Percentiles rank a stretch among this genome's conserved stretches.
Evolutionary conservation across 2,329 filamentous ascomycete genomes (phyloP).

Genomic region (Escovopsis sp.): DNA sequence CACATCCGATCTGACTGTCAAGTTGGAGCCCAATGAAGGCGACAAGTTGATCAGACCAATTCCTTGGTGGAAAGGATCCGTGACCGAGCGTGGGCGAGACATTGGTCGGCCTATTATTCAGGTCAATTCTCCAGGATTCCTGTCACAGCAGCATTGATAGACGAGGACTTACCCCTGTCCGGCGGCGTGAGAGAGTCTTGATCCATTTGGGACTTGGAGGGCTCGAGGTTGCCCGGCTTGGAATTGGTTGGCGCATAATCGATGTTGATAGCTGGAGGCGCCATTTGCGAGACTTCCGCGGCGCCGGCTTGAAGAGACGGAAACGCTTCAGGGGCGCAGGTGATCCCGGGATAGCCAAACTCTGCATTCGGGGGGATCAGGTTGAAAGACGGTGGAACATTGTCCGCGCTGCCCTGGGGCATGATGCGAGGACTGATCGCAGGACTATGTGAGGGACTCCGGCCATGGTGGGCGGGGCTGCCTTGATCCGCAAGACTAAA

Average conservation of each 20-base stretch:
- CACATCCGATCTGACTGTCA: conserved; percentile 29
- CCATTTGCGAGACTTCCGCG: conserved; percentile 61
- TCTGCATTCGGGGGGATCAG: conserved; percentile 25
- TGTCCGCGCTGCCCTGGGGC: conserved; percentile 40
- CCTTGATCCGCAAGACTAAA: conserved; percentile 66
- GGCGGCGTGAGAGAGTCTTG: conserved; percentile 76
- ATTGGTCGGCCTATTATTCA: conserved; percentile 28
- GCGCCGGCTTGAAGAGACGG: conserved; percentile 33
- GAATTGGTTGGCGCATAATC: conserved; percentile 70
- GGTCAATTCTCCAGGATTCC: too few species aligned
- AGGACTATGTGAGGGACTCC: conserved; percentile 65
- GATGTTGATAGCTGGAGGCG: conserved; percentile 88
- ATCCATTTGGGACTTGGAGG: conserved; percentile 49
- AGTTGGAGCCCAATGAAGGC: conserved; percentile 33
- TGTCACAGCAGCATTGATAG: background rate
- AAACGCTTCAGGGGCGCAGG: conserved; percentile 33
- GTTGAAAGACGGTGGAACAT: conserved; percentile 31
- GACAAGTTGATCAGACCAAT: conserved; percentile 31
- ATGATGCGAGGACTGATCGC: conserved; percentile 49
- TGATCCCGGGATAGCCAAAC: conserved; percentile 26
- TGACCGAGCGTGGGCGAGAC: conserved; percentile 40
- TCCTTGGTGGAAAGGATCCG: conserved; percentile 42
- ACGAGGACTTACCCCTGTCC: conserved; percentile 39
- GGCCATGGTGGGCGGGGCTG: conserved; percentile 53
- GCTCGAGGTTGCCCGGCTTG: conserved; percentile 21